Evolutionary conservation across 1,284 basidiomycete species (phyloP).

Genomic region (Lentinus polychrous): DNA sequence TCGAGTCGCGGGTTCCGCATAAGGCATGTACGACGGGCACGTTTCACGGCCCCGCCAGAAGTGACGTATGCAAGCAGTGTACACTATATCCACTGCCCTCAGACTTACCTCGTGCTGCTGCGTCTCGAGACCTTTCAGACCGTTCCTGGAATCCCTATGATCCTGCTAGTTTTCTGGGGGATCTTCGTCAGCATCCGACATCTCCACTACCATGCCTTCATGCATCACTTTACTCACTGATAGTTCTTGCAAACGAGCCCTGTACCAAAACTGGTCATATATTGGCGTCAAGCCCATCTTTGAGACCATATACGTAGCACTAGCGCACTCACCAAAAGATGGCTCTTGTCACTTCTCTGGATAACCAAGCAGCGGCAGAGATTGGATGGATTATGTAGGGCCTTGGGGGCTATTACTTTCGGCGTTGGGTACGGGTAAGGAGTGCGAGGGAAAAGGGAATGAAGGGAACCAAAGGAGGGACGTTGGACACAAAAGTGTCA

Average conservation of each 20-base stretch:
- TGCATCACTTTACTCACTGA: background rate
- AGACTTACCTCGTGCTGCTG: background rate
- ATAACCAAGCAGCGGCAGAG: background rate
- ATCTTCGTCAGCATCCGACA: no score
- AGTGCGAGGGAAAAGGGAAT: constrained; percentile 12
- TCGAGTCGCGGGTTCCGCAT: background rate
- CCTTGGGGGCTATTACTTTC: constrained; percentile 8
- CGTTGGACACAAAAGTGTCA: constrained; percentile 1
- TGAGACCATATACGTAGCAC: background rate
- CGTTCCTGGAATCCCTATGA: background rate
- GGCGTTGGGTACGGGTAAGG: background rate
- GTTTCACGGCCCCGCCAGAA: constrained; percentile 1
- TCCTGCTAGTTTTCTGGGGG: background rate
- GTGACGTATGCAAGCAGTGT: constrained; percentile 1
- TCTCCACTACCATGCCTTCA: no score
- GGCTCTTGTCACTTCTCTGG: background rate
- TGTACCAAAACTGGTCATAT: background rate
- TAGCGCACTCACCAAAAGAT: background rate
- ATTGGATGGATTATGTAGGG: background rate
- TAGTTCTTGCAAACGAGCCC: background rate
- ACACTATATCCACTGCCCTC: background rate
- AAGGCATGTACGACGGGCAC: constrained; percentile 1
- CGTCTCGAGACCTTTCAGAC: background rate
- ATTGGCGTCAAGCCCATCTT: background rate
- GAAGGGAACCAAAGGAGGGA: constrained; percentile 6